Evolutionary conservation across 495 filamentous ascomycete genomes (phyloP), one percentile per base, ranked within the genome.

Genomic region (Tuber brumale): DNA sequence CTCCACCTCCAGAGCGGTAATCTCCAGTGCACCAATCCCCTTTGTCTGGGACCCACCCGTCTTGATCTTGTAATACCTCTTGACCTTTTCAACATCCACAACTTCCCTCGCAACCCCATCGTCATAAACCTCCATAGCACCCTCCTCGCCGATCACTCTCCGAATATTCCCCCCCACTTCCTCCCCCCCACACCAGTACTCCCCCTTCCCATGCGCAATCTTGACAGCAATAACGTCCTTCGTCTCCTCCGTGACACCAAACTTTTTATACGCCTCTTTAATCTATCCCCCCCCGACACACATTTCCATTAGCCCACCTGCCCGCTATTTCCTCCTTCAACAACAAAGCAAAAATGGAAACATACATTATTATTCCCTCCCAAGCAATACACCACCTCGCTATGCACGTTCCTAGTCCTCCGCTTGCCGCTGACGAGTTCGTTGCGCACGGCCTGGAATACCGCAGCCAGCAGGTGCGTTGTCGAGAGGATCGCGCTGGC

Each of bases 321-420:
- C 37, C 5, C 5, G 5, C 37, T 4, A 39, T 39, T 39, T 21
- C 35, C 21, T 48, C 18, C 9, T 12, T 5, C 8, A 37, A 35
- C 8, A 37, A 35, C 12, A 35, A 6, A 21, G 43, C 18, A 69
- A 23, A 14, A 73, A 19, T 18, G n/a, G 69, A 51, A 48, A 66
- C 82, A 27, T 81, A 95, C 94, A 85, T 98, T 98, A 78, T 95
- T 97, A 71, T 92, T 93, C 0, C 91, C 88, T 72, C 89, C 92
- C 16, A 99, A 85, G 19, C 89, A 90, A 80, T 92, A 92, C 3
- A 99, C 94, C 75, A 93, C 92, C 83, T 98, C 95, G 0, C 94
- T 95, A 80, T 98, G 95, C 18, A 97, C 90, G 82, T 97, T 98
- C 48, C 90, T 89, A 39, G 93, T 95, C 79, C 89, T 90, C 44